These are phyloP conservation scores for Diutina rugosa DNA, from an alignment of 1,139 yeast species.

Conservation along the genomic window DNA sequence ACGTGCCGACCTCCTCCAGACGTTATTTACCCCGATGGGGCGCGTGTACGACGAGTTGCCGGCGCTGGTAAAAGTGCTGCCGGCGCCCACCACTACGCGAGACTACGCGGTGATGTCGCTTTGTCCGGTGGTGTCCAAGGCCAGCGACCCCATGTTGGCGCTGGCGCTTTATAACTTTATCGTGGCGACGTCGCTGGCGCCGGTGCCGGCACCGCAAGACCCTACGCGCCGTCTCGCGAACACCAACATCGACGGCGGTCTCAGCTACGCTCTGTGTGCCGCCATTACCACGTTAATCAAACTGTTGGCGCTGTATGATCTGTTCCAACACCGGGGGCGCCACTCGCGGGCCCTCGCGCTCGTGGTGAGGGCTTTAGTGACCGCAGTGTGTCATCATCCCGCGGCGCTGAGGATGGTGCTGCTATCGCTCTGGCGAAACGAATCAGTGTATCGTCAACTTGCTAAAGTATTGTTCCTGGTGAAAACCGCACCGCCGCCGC, in stretches of 20 bases:
- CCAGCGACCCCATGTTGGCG: constrained; percentile 26
- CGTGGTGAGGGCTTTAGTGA: constrained; percentile 39
- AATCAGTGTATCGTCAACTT: constrained; percentile 19
- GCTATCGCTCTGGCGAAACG: constrained; percentile 39
- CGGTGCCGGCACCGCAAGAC: constrained; percentile 11
- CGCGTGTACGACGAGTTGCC: constrained; percentile 26
- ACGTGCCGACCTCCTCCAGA: constrained; percentile 27
- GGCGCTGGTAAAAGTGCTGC: constrained; percentile 33
- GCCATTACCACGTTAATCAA: constrained; percentile 41
- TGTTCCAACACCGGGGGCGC: constrained; percentile 28
- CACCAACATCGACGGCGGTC: constrained; percentile 26
- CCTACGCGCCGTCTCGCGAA: constrained; percentile 17
- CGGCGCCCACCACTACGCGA: constrained; percentile 36
- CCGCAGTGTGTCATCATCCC: constrained; percentile 35
- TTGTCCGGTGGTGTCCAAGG: neutral
- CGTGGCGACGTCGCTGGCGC: constrained; percentile 21
- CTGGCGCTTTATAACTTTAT: constrained; percentile 50
- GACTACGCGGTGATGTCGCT: constrained; percentile 49
- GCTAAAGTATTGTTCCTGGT: constrained; percentile 14
- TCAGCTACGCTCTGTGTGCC: constrained; percentile 50
- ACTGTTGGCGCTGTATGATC: constrained; percentile 27
- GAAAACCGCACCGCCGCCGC: neutral
- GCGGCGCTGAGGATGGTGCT: constrained; percentile 41
- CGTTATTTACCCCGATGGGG: constrained; percentile 19
- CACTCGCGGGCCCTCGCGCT: constrained; percentile 51